Base-by-base conservation (phyloP, 2,329 filamentous ascomycete genomes). In the Trichoderma aggressivum region DNA sequence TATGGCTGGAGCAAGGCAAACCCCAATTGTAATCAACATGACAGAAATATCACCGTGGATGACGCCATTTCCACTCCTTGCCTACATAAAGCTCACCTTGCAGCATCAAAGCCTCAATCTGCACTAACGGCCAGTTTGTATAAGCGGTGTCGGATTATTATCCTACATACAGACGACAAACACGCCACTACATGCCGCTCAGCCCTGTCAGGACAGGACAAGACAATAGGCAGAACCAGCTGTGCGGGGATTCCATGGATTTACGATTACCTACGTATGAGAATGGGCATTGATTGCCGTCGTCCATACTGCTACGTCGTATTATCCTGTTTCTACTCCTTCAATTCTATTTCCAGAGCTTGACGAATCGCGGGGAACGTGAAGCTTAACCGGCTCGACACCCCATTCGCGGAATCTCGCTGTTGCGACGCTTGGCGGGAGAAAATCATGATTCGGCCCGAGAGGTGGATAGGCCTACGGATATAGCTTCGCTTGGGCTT, bases 321-420 rank as follows among this genome's bases (percentile, higher is more conserved):
- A 43, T 43, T 43, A 43, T n/a, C n/a, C n/a, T 3, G 26, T 28
- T 3, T 5, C 3, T 28, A 3, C 26, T 43, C 18, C 39, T 43
- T 3, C 7, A n/a, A n/a, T 16, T 43, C n/a, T 34, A 30, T 36
- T 24, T 16, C 26, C 26, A n/a, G 7, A 36, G 34, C n/a, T 34
- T 11, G 55, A 68, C 61, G 61, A 71, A 71, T 71, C 62, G 70
- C 62, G 70, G 70, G 70, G 70, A n/a, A n/a, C n/a, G n/a, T n/a
- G n/a, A 32, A 66, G 28, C 36, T 53, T 32, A 14, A 12, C 53
- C 55, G 70, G 70, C 58, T 67, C 43, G 36, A 32, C 47, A 67
- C 62, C 62, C 70, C 43, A 71, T 71, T 71, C 70, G 70, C 70
- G 70, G 70, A 71, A 71, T 71, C 70, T 67, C 55, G 30, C 55